Base-by-base conservation (phyloP, 768 basidiomycete genomes). In the Daedaleopsis nitida region DNA sequence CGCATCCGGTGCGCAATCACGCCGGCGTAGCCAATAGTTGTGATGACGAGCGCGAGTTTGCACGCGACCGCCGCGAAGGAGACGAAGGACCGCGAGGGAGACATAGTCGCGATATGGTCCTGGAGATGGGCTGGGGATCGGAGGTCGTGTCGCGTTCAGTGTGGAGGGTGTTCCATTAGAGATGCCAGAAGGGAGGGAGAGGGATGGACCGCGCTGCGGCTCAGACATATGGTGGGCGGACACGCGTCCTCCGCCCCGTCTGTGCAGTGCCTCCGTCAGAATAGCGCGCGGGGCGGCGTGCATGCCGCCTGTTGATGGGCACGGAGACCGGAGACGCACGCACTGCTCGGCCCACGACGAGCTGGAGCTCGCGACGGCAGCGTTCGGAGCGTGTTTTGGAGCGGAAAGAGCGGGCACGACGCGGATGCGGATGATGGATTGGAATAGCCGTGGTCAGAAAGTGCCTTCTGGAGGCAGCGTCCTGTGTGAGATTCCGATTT, bases 31-130 rank as follows among this genome's bases (percentile, higher is more conserved):
- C 58, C 59, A n/a, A 66, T 21, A 3, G 65, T 53, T 48, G 65
- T 63, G 7, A 66, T 27, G 37, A 62, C 45, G 17, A 66, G 52
- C 42, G 59, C 65, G 43, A 66, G 21, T 13, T 62, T 62, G 57
- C 64, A 65, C 34, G 59, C 58, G 48, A 56, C 34, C 39, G 57
- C 50, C 43, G 61, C 52, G 58, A 66, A 52, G 55, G 65, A 60
- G 54, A 59, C n/a, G 34, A 56, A 23, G 10, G 58, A 52, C 42
- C 44, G 11, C 9, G 61, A 49, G 55, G 55, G 21, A 10, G 56
- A 39, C 65, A 63, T 63, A 17, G 59, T 54, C 58, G 43, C 19
- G 35, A 38, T 48, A n/a, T n/a, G n/a, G n/a, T n/a, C n/a, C n/a
- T n/a, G 21, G 32, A 19, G 17, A 17, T 16, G n/a, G 23, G 35